Percentiles rank a stretch among this genome's conserved stretches.
phyloP scores from a whole-genome alignment of 139 green algal species.

The Microglena sp. region DNA sequence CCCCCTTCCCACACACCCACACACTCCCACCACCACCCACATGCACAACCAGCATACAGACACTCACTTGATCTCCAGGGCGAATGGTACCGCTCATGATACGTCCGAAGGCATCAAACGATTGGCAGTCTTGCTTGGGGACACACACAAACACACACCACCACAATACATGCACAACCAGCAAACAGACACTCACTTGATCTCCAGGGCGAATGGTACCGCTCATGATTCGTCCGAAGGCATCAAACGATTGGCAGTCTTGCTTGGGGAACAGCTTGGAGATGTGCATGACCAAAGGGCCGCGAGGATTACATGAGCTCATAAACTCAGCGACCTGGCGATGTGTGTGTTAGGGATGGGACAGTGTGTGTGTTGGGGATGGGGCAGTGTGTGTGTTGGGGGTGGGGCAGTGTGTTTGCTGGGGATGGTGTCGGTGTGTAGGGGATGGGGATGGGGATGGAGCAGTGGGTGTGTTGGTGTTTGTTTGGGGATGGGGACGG shows the following conservation, averaged over 20 bases:
- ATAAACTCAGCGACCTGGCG: constrained; percentile 56
- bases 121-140: constrained; percentile 63
- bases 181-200: constrained; percentile 48
- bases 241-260: constrained; percentile 79
- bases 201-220: constrained; percentile 80
- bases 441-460: too few relatives aligned
- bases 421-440: too few relatives aligned
- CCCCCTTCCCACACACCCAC: too few relatives aligned
- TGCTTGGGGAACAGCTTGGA: constrained; percentile 90
- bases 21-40: too few relatives aligned
- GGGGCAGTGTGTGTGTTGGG: too few relatives aligned
- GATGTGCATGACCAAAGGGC: constrained; percentile 82
- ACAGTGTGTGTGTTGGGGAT: too few relatives aligned
- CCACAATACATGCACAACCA: constrained; percentile 89
- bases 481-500: too few relatives aligned
- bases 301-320: constrained; percentile 62
- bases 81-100: constrained; percentile 85
- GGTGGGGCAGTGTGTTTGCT: too few relatives aligned
- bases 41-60: too few relatives aligned
- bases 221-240: constrained; percentile 82
- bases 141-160: too few relatives aligned
- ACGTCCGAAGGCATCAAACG: constrained; percentile 87
- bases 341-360: constrained; percentile 44
- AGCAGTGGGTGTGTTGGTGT: too few relatives aligned
- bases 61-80: constrained; percentile 64